A percentile compares a stretch with the other conserved stretches of the same genome.
These are phyloP conservation scores for Candida ortonii DNA, from an alignment of 805 yeast species.

Conservation along the genomic window DNA sequence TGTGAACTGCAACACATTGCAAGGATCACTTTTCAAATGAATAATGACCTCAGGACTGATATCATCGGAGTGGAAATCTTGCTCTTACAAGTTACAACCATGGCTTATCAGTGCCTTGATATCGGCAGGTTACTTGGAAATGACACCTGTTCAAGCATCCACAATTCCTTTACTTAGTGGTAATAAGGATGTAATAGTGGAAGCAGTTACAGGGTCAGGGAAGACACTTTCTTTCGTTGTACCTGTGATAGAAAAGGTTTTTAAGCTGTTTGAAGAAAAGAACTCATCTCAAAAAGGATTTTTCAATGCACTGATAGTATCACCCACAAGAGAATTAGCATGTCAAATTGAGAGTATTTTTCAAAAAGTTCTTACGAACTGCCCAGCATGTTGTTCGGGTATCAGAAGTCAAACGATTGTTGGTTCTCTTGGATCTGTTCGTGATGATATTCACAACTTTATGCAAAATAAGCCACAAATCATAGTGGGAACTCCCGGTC, in stretches of 20 bases:
- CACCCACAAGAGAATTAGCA: slow-evolving; percentile 68
- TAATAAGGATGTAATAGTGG: slow-evolving; percentile 93
- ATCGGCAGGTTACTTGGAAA: slow-evolving; percentile 70
- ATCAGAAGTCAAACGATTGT: slow-evolving; percentile 61
- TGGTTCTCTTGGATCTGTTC: slow-evolving; percentile 58
- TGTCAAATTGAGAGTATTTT: slow-evolving; percentile 70
- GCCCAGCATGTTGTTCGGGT: slow-evolving; percentile 42
- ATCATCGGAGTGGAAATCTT: slow-evolving; percentile 55
- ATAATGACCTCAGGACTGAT: no score
- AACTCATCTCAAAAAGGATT: slow-evolving; percentile 63
- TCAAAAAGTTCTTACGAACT: slow-evolving; percentile 51
- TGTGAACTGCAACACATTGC: no score
- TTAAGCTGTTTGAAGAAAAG: no score
- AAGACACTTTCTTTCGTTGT: slow-evolving; percentile 88
- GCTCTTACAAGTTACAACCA: slow-evolving; percentile 53
- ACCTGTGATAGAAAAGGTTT: slow-evolving; percentile 72
- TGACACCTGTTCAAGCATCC: slow-evolving; percentile 98
- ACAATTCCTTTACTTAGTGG: slow-evolving; percentile 80
- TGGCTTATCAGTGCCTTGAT: slow-evolving; percentile 71
- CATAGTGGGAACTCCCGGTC: slow-evolving; percentile 89
- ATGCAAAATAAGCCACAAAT: slow-evolving; percentile 61
- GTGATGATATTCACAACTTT: slow-evolving; percentile 70
- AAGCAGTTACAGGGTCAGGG: slow-evolving; percentile 98
- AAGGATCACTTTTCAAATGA: no score
- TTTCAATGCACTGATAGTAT: slow-evolving; percentile 65